Conservation (phyloP, 2,329 filamentous ascomycete species). For the Botryotinia convoluta region DNA sequence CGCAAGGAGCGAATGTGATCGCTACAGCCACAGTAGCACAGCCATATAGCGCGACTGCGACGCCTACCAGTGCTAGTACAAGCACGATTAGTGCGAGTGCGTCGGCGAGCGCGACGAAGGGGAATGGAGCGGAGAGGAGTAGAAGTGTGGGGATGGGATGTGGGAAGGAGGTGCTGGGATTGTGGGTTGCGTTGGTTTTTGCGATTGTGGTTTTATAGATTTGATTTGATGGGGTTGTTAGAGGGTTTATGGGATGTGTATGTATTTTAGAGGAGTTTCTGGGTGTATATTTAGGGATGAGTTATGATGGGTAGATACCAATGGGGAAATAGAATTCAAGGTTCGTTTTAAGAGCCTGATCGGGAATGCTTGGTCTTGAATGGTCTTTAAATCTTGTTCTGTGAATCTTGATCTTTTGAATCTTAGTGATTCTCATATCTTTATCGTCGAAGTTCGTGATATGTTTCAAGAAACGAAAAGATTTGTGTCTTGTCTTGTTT, state of each 20-base stretch:
- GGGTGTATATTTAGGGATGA: not conserved
- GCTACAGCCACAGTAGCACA: constrained; percentile 42
- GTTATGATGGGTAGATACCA: not conserved
- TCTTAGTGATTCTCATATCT: too few relatives aligned
- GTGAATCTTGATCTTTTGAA: too few relatives aligned
- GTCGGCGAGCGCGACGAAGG: constrained; percentile 78
- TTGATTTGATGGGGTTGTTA: not conserved
- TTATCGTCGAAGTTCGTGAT: too few relatives aligned
- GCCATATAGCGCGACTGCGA: constrained; percentile 67
- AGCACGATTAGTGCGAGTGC: constrained; percentile 69
- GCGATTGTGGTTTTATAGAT: constrained; percentile 11
- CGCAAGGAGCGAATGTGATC: constrained; percentile 32
- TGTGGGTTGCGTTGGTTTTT: constrained; percentile 19
- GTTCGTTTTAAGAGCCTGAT: not conserved
- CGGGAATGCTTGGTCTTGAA: too few relatives aligned
- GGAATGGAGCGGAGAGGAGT: constrained; percentile 80
- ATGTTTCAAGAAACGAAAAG: fast-evolving
- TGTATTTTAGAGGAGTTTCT: not conserved
- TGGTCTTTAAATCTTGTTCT: too few relatives aligned
- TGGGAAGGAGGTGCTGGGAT: constrained; percentile 37
- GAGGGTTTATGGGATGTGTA: not conserved
- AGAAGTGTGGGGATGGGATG: constrained; percentile 66
- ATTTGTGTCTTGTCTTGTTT: too few relatives aligned
- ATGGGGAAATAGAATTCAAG: not conserved
- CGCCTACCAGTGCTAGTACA: constrained; percentile 67